Evolutionary conservation across 1,284 basidiomycete species (phyloP).

Genomic region (Stygiomarasmius scandens): DNA sequence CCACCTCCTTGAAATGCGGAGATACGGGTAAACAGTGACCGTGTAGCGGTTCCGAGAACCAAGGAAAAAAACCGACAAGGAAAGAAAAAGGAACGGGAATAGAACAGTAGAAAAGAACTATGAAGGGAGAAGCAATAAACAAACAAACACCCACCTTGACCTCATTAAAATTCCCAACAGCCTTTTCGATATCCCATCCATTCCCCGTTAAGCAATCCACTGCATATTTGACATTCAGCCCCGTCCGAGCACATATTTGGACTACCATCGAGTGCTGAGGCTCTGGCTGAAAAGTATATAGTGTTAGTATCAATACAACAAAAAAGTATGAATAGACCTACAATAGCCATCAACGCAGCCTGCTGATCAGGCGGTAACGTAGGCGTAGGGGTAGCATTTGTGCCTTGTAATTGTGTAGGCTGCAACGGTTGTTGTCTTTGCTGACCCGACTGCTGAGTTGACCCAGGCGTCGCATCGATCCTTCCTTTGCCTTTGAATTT

Average conservation of each 20-base stretch:
- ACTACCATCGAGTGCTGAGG: constrained; percentile 68
- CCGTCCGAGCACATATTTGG: constrained; percentile 69
- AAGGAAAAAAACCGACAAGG: background rate
- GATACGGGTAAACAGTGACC: too few relatives aligned
- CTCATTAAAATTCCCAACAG: constrained; percentile 80
- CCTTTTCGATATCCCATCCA: constrained; percentile 77
- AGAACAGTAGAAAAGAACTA: background rate
- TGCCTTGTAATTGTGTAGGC: background rate
- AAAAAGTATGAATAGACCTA: constrained; percentile 39
- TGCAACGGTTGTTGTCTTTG: constrained; percentile 24
- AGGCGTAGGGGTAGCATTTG: background rate
- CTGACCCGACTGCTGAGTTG: background rate
- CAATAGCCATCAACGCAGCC: constrained; percentile 53
- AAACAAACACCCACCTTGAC: constrained; percentile 61
- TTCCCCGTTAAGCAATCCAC: constrained; percentile 84
- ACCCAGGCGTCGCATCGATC: background rate
- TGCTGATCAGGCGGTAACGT: constrained; percentile 48
- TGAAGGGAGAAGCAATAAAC: background rate
- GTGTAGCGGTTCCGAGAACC: too few relatives aligned
- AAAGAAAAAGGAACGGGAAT: background rate
- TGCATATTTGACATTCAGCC: constrained; percentile 75
- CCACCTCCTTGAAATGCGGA: too few relatives aligned
- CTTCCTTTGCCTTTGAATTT: background rate
- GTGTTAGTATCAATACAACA: background rate
- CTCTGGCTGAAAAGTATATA: constrained; percentile 52